Conservation (phyloP, 345 rosid species). For the Eutrema heterophyllum region DNA sequence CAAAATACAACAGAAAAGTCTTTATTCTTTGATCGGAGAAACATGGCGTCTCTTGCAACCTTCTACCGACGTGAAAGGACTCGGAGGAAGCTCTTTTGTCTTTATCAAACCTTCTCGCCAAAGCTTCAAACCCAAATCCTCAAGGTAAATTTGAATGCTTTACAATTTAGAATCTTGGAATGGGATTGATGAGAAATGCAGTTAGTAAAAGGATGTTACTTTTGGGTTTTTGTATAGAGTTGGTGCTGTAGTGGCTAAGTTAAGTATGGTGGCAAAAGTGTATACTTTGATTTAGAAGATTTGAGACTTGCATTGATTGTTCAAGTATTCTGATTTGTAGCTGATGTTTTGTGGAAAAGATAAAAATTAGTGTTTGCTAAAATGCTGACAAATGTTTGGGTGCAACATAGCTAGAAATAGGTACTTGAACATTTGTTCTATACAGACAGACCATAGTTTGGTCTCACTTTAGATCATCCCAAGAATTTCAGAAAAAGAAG, state of each 20-base stretch:
- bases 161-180: background rate
- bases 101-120: conserved; percentile 55
- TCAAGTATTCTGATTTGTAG: too few relatives aligned
- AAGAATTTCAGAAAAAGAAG: background rate
- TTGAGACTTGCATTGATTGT: conserved; percentile 33
- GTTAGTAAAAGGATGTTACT: too few relatives aligned
- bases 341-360: too few relatives aligned
- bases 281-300: conserved; percentile 96
- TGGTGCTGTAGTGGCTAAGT: conserved; percentile 64
- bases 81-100: conserved; percentile 62
- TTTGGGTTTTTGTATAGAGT: conserved; percentile 26
- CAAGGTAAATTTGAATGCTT: background rate
- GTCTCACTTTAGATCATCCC: background rate
- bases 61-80: conserved; percentile 56
- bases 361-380: too few relatives aligned
- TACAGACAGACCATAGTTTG: background rate
- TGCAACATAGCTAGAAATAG: too few relatives aligned
- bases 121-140: conserved; percentile 48
- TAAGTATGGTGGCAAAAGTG: conserved; percentile 91
- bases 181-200: background rate
- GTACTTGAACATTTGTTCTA: too few relatives aligned
- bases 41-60: conserved; percentile 85
- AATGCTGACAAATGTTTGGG: too few relatives aligned
- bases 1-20: background rate
- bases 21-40: conserved; percentile 16